Percentiles rank a stretch among this genome's conserved stretches.
Evolutionary conservation across 2,329 filamentous ascomycete genomes (phyloP).

Genomic region (Clarireedia monteithiana): DNA sequence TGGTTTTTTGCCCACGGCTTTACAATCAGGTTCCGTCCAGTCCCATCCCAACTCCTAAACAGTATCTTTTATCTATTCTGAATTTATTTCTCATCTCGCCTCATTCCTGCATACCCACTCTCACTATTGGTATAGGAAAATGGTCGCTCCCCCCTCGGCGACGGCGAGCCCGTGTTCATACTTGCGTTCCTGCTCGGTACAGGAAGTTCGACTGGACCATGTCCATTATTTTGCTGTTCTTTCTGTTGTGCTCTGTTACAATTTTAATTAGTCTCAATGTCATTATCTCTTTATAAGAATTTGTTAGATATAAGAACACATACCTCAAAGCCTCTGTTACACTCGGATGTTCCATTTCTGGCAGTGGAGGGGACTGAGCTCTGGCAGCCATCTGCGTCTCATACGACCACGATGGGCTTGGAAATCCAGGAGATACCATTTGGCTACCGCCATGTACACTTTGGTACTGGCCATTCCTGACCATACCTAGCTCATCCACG

Average conservation of each 20-base stretch:
- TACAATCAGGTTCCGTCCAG: too few relatives aligned
- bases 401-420: background rate
- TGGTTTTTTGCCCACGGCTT: too few relatives aligned
- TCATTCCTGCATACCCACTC: conserved; percentile 8
- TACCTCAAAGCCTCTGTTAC: conserved; percentile 5
- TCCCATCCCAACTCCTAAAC: too few relatives aligned
- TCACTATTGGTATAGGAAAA: conserved; percentile 9
- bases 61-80: too few relatives aligned
- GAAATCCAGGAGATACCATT: conserved; percentile 4
- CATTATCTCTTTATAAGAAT: background rate
- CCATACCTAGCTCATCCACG: conserved; percentile 4
- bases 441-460: conserved; percentile 3
- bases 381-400: background rate
- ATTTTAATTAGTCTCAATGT: background rate
- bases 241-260: background rate
- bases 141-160: background rate
- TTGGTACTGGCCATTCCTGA: conserved; percentile 7
- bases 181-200: conserved; percentile 4
- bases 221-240: conserved; percentile 1
- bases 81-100: background rate
- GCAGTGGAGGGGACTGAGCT: background rate
- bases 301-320: background rate
- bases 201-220: conserved; percentile 1
- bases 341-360: conserved; percentile 6
- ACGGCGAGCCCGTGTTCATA: conserved; percentile 2